Conservation (phyloP, 192 early-diverging fungal genomes). For the Allomyces javanicus region DNA sequence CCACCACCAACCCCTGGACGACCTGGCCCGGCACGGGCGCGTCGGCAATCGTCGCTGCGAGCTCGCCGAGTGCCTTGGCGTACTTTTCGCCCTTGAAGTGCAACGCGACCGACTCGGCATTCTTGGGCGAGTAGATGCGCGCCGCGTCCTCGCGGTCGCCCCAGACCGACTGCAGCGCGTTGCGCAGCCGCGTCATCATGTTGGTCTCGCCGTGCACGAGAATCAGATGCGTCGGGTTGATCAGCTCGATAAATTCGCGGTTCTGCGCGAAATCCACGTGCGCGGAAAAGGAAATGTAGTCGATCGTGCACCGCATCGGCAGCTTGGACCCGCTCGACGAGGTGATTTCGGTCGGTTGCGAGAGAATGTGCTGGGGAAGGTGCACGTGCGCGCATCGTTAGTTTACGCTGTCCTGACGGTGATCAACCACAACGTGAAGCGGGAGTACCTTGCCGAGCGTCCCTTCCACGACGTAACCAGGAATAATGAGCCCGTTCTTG, state of each 20-base stretch:
- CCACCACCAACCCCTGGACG: slow-evolving; percentile 51
- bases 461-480: slow-evolving; percentile 94
- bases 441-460: slow-evolving; percentile 39
- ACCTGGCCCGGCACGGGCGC: not conserved
- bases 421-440: not conserved
- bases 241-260: slow-evolving; percentile 86
- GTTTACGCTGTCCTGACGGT: no score
- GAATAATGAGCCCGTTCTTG: slow-evolving; percentile 81
- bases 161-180: slow-evolving; percentile 68
- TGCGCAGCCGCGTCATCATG: slow-evolving; percentile 74
- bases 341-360: slow-evolving; percentile 63
- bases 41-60: not conserved
- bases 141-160: slow-evolving; percentile 50
- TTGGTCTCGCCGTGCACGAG: slow-evolving; percentile 93
- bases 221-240: slow-evolving; percentile 68
- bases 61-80: slow-evolving; percentile 41
- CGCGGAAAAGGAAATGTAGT: slow-evolving; percentile 93
- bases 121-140: slow-evolving; percentile 71
- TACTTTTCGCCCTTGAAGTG: slow-evolving; percentile 89
- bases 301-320: slow-evolving; percentile 61
- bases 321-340: slow-evolving; percentile 62
- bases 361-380: slow-evolving; percentile 32
- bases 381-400: no score
- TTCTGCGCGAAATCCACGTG: slow-evolving; percentile 96
- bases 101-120: slow-evolving; percentile 72